A percentile compares a stretch with the other conserved stretches of the same genome.
Evolutionary conservation across 2,329 filamentous ascomycete species (phyloP).

Genomic region (Furcasterigmium sp.): DNA sequence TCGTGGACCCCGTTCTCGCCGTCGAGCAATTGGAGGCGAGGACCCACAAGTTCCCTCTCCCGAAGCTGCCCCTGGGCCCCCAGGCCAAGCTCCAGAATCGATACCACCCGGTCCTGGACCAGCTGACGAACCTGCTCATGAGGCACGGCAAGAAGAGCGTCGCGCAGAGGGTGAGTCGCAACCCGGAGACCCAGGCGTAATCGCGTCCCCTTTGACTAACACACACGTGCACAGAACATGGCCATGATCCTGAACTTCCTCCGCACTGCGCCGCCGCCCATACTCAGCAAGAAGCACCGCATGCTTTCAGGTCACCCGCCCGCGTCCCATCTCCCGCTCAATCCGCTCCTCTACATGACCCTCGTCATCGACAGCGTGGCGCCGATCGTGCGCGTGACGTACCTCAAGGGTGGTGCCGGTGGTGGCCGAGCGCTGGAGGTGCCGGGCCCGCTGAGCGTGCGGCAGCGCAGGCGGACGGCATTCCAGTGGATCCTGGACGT

Average conservation of each 20-base stretch:
- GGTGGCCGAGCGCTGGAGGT: conserved; percentile 82
- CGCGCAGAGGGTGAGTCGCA: conserved; percentile 71
- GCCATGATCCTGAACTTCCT: conserved; percentile 75
- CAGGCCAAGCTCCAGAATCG: conserved; percentile 65
- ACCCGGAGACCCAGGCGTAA: too few relatives aligned
- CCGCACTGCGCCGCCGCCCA: conserved; percentile 77
- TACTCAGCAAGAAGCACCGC: conserved; percentile 63
- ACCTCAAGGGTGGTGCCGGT: conserved; percentile 72
- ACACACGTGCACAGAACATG: conserved; percentile 66
- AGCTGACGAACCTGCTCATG: conserved; percentile 91
- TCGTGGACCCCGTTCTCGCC: conserved; percentile 21
- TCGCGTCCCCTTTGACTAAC: neutral
- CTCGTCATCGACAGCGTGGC: conserved; percentile 90
- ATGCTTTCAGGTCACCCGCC: conserved; percentile 75
- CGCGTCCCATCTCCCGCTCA: conserved; percentile 73
- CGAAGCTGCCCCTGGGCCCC: conserved; percentile 59
- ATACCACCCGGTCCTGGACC: conserved; percentile 79
- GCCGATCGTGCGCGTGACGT: conserved; percentile 75
- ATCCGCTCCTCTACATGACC: conserved; percentile 84
- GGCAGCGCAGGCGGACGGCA: conserved; percentile 72
- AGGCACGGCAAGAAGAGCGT: conserved; percentile 80
- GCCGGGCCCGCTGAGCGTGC: conserved; percentile 67
- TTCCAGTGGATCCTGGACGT: conserved; percentile 85
- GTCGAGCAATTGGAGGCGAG: neutral
- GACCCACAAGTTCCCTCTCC: conserved; percentile 68